Percentiles rank a stretch among this genome's conserved stretches.
Evolutionary conservation across 1,284 basidiomycete genomes (phyloP).

Genomic region (Puccinia polysora): DNA sequence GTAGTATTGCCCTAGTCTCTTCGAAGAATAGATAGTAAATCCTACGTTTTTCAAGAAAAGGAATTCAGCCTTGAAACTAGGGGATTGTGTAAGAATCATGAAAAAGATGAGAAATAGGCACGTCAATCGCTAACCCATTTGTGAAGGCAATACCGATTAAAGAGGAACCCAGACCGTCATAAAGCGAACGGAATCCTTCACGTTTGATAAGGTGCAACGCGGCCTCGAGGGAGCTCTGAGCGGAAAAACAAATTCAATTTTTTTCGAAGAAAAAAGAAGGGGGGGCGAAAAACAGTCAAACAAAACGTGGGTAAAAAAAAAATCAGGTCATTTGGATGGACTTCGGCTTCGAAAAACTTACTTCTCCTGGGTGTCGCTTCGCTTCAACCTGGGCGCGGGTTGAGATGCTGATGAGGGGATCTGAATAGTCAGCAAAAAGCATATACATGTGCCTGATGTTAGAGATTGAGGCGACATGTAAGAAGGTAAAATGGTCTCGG

Average conservation of each 20-base stretch:
- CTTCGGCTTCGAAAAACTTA: slow-evolving; percentile 47
- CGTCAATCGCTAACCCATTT: slow-evolving; percentile 64
- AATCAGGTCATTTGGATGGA: slow-evolving; percentile 59
- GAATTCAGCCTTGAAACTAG: background rate
- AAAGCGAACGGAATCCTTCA: slow-evolving; percentile 80
- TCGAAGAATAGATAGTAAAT: slow-evolving; percentile 56
- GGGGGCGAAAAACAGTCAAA: background rate
- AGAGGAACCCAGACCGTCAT: slow-evolving; percentile 79
- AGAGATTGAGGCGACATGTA: slow-evolving; percentile 33
- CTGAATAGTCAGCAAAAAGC: slow-evolving; percentile 56
- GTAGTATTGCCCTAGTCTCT: slow-evolving; percentile 52
- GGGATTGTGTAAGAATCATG: background rate
- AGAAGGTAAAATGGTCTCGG: slow-evolving; percentile 16
- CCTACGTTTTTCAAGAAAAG: slow-evolving; percentile 48
- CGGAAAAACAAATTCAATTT: background rate
- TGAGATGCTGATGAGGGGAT: slow-evolving; percentile 81
- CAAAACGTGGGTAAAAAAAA: slow-evolving; percentile 43
- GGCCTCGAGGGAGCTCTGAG: slow-evolving; percentile 47
- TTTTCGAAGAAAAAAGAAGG: background rate
- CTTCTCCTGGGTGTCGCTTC: slow-evolving; percentile 67
- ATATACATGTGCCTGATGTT: background rate
- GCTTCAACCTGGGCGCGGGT: slow-evolving; percentile 88
- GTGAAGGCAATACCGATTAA: slow-evolving; percentile 87
- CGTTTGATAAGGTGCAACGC: slow-evolving; percentile 61
- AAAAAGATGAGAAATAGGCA: background rate